phyloP scores from a whole-genome alignment of 306 rosid genomes.

The Prosopis cineraria region DNA sequence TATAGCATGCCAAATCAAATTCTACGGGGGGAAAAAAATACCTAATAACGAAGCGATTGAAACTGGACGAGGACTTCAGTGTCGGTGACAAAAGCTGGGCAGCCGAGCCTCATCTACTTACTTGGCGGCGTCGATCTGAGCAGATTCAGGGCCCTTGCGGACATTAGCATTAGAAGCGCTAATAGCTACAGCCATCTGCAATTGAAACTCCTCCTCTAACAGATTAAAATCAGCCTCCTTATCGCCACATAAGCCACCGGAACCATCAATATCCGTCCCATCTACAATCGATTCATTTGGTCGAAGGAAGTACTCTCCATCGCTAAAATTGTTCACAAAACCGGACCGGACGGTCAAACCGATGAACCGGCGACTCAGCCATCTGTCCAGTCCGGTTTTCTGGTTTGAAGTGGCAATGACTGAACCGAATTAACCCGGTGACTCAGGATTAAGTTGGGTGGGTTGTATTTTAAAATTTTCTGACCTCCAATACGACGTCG shows the following conservation, averaged over 20 bases:
- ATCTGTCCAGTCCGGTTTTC: too few species aligned
- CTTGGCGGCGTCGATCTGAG: constrained; percentile 99
- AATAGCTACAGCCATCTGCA: constrained; percentile 92
- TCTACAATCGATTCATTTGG: constrained; percentile 49
- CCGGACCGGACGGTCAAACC: too few species aligned
- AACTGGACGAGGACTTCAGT: constrained; percentile 57
- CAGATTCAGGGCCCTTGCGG: constrained; percentile 73
- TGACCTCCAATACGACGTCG: too few species aligned
- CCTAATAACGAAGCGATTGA: constrained; percentile 87
- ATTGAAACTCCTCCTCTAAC: constrained; percentile 94
- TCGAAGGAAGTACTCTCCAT: too few species aligned
- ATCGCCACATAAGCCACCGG: constrained; percentile 28
- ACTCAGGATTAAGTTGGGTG: too few species aligned
- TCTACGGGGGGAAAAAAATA: constrained; percentile 5
- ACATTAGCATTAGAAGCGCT: constrained; percentile 91
- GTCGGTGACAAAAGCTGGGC: constrained; percentile 55
- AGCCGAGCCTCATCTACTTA: constrained; percentile 96
- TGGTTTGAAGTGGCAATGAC: too few species aligned
- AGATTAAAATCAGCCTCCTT: constrained; percentile 62
- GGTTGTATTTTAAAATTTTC: too few species aligned
- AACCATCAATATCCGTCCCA: constrained; percentile 41
- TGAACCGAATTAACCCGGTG: too few species aligned
- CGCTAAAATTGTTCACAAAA: too few species aligned
- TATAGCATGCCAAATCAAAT: neutral
- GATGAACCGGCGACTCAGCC: too few species aligned